A percentile compares a stretch with the other conserved stretches of the same genome.
phyloP scores from a whole-genome alignment of 2,329 filamentous ascomycete species.

The Albophoma yamanashiensis region DNA sequence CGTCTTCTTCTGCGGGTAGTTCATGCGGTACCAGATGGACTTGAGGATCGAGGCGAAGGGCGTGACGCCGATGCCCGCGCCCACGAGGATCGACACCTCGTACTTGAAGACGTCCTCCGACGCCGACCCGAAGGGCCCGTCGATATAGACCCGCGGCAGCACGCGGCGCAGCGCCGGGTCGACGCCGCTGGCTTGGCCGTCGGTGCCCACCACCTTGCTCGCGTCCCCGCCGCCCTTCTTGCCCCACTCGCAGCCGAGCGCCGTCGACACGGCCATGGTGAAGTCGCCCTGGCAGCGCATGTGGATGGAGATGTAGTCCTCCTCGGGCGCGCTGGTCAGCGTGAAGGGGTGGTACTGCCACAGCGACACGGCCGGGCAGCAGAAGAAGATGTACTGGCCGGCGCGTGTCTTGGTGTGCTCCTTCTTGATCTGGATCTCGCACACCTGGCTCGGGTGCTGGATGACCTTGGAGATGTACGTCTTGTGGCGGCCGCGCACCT shows the following conservation, averaged over 20 bases:
- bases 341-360: conserved; percentile 90
- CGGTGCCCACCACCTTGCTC: conserved; percentile 60
- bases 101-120: conserved; percentile 89
- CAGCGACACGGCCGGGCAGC: conserved; percentile 73
- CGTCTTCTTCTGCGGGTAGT: conserved; percentile 72
- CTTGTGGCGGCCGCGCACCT: conserved; percentile 70
- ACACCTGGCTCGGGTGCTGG: conserved; percentile 80
- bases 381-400: conserved; percentile 83
- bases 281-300: conserved; percentile 78
- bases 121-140: conserved; percentile 76
- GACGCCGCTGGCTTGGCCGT: conserved; percentile 44
- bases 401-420: conserved; percentile 72
- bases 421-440: conserved; percentile 89
- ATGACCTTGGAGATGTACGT: conserved; percentile 84
- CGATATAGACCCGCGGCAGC: conserved; percentile 70
- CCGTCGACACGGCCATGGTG: conserved; percentile 56
- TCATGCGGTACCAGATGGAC: conserved; percentile 90
- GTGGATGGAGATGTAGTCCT: conserved; percentile 84
- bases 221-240: conserved; percentile 35
- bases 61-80: conserved; percentile 77
- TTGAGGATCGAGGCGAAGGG: conserved; percentile 81
- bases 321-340: conserved; percentile 75
- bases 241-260: conserved; percentile 67
- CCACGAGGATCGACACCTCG: conserved; percentile 68
- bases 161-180: conserved; percentile 63